These are phyloP conservation scores for Solanum chiquidenum DNA, from an alignment of 257 asterid genomes.

Conservation along the genomic window DNA sequence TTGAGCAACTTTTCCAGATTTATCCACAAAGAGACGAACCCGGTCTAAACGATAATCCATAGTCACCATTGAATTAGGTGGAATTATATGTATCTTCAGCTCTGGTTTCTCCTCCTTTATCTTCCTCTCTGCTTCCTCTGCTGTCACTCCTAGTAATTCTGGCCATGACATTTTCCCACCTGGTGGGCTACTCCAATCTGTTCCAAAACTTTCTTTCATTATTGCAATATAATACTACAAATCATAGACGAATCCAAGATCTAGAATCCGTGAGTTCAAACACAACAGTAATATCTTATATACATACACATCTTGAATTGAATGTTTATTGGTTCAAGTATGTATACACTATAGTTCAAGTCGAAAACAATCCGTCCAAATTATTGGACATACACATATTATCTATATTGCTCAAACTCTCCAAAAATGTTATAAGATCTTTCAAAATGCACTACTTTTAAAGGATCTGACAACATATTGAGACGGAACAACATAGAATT, in stretches of 20 bases:
- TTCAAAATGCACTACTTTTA: background rate
- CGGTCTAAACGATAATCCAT: constrained; percentile 27
- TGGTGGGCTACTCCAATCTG: background rate
- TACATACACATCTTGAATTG: background rate
- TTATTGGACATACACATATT: background rate
- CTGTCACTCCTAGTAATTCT: constrained; percentile 36
- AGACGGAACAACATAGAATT: background rate
- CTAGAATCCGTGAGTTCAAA: background rate
- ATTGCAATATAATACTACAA: background rate
- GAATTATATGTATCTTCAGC: constrained; percentile 7
- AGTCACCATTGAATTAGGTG: constrained; percentile 17
- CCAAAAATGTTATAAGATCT: background rate
- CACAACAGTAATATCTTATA: background rate
- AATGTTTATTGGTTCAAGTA: background rate
- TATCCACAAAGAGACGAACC: constrained; percentile 37
- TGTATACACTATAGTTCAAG: background rate
- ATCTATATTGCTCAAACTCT: background rate
- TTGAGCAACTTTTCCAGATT: constrained; percentile 31
- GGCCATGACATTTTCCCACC: constrained; percentile 38
- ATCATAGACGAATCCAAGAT: background rate
- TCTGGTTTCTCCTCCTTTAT: constrained; percentile 31
- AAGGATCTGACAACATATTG: background rate
- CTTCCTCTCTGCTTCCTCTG: constrained; percentile 40
- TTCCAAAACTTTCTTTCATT: background rate
- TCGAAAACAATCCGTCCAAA: background rate